Conservation (phyloP, 139 green algal genomes). For the Chlamydomonas sphaeroides region DNA sequence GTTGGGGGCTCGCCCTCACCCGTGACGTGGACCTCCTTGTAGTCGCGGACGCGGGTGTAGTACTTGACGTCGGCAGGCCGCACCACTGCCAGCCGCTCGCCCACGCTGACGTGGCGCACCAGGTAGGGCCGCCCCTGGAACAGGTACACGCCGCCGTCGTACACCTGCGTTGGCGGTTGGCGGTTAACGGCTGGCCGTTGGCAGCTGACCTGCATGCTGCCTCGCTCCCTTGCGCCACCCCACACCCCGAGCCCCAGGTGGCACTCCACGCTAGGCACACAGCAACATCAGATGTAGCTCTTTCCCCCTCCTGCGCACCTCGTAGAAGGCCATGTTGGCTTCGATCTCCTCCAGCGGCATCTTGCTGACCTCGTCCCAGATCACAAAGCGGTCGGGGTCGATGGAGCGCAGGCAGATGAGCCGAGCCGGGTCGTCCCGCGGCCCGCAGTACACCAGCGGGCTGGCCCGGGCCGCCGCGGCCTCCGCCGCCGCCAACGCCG, state of each 20-base stretch:
- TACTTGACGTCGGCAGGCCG: slow-evolving; percentile 86
- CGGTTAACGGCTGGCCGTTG: too few species aligned
- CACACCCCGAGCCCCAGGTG: too few species aligned
- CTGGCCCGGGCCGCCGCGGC: neutral
- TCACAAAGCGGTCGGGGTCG: slow-evolving; percentile 81
- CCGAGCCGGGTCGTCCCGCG: slow-evolving; percentile 49
- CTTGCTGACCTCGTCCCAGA: slow-evolving; percentile 76
- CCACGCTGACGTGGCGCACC: slow-evolving; percentile 85
- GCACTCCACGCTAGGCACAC: too few species aligned
- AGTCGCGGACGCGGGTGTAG: slow-evolving; percentile 80
- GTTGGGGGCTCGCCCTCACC: slow-evolving; percentile 41
- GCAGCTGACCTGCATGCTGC: too few species aligned
- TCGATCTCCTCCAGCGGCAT: slow-evolving; percentile 86
- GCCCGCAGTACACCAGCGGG: slow-evolving; percentile 74
- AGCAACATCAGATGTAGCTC: too few species aligned
- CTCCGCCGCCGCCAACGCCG: neutral
- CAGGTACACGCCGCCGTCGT: slow-evolving; percentile 89
- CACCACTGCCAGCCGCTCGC: slow-evolving; percentile 75
- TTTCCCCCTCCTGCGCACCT: too few species aligned
- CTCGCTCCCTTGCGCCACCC: too few species aligned
- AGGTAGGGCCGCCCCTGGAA: slow-evolving; percentile 91
- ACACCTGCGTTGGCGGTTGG: slow-evolving; percentile 6
- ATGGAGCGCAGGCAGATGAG: slow-evolving; percentile 84
- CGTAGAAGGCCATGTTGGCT: slow-evolving; percentile 74
- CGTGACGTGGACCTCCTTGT: slow-evolving; percentile 80